Evolutionary conservation across 495 filamentous ascomycete genomes (phyloP).

Genomic region (Penicillium riverlandense): DNA sequence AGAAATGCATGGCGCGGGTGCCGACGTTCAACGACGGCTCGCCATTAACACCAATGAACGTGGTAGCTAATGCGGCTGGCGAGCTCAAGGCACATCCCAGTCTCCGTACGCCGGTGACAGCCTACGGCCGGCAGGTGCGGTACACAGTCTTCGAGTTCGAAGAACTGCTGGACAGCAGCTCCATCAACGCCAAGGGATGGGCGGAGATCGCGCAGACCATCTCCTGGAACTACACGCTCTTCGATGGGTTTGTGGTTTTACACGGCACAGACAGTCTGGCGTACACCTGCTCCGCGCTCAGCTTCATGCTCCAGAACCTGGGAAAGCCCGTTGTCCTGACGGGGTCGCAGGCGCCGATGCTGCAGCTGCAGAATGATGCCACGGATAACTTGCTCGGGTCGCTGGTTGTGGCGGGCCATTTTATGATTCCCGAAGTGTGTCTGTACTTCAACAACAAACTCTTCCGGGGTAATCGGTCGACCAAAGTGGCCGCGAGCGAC

Average conservation of each 20-base stretch:
- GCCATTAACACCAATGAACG: slow-evolving; percentile 43
- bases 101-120: slow-evolving; percentile 72
- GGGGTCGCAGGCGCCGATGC: slow-evolving; percentile 87
- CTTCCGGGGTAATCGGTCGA: slow-evolving; percentile 85
- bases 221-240: slow-evolving; percentile 75
- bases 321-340: slow-evolving; percentile 90
- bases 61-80: slow-evolving; percentile 41
- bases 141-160: slow-evolving; percentile 86
- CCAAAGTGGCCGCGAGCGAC: slow-evolving; percentile 80
- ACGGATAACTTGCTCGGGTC: slow-evolving; percentile 93
- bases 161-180: slow-evolving; percentile 82
- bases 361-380: slow-evolving; percentile 87
- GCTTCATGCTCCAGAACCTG: slow-evolving; percentile 89
- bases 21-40: slow-evolving; percentile 88
- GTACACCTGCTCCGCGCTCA: slow-evolving; percentile 86
- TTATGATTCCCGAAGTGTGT: slow-evolving; percentile 93
- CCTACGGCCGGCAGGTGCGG: slow-evolving; percentile 74
- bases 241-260: slow-evolving; percentile 92
- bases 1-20: slow-evolving; percentile 72
- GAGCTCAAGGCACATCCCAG: slow-evolving; percentile 43
- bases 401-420: slow-evolving; percentile 90
- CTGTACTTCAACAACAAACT: slow-evolving; percentile 92
- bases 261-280: slow-evolving; percentile 93
- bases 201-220: slow-evolving; percentile 69
- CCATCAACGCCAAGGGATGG: slow-evolving; percentile 88